A percentile compares a stretch with the other conserved stretches of the same genome.
These are phyloP conservation scores for Pulicaria dysenterica DNA, from an alignment of 129 eudicot genomes.

Conservation along the genomic window DNA sequence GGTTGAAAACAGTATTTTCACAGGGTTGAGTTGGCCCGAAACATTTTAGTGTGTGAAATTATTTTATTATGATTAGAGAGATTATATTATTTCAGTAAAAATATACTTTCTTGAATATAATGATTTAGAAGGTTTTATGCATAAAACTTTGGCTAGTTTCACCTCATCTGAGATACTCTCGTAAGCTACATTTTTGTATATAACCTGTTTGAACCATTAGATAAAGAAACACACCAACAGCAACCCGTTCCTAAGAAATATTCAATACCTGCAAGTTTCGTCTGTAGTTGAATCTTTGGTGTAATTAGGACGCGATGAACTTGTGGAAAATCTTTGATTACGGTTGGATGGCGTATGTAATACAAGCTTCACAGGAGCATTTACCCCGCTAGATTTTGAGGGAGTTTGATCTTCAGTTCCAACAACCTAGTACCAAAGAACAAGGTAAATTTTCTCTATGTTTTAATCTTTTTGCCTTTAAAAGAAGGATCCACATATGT, in stretches of 20 bases:
- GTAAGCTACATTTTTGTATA: not conserved
- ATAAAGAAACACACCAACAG: not conserved
- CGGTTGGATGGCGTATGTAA: conserved; percentile 46
- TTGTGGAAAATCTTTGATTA: conserved; percentile 37
- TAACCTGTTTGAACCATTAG: conserved; percentile 4
- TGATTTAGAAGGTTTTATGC: not conserved
- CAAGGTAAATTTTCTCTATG: not conserved
- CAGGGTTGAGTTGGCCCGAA: not conserved
- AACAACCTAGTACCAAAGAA: conserved; percentile 40
- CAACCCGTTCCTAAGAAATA: not conserved
- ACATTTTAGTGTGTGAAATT: conserved; percentile 2
- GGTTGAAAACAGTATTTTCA: not conserved
- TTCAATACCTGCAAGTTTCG: conserved; percentile 47
- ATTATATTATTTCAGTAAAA: conserved; percentile 12
- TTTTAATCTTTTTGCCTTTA: not conserved
- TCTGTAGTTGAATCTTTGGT: conserved; percentile 44
- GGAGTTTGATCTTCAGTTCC: conserved; percentile 33
- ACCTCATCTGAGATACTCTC: not conserved
- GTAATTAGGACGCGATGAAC: conserved; percentile 37
- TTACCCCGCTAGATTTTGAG: conserved; percentile 8
- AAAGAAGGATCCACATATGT: not conserved
- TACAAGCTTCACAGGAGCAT: conserved; percentile 27
- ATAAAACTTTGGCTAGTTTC: not conserved
- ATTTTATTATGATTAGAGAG: not conserved
- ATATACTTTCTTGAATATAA: not conserved